Evolutionary conservation across 805 yeast species (phyloP).

Genomic region (Alloascoidea hylecoeti): DNA sequence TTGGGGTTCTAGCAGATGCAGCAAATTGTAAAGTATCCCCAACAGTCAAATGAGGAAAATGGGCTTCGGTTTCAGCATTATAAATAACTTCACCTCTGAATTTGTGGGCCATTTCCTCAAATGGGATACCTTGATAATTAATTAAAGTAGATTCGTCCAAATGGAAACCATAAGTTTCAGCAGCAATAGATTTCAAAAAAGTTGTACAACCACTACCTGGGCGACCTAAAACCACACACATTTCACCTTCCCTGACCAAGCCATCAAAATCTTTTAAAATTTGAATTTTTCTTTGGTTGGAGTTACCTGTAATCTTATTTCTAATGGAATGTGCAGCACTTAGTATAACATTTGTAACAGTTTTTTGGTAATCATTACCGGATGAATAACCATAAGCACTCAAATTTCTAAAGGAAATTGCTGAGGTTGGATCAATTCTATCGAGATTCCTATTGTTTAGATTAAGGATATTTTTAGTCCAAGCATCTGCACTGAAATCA

Average conservation of each 20-base stretch:
- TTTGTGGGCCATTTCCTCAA: slow-evolving; percentile 26
- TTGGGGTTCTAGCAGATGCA: slow-evolving; percentile 40
- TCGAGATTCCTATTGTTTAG: slow-evolving; percentile 42
- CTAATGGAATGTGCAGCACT: slow-evolving; percentile 12
- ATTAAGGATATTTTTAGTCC: slow-evolving; percentile 48
- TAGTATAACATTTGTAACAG: slow-evolving; percentile 29
- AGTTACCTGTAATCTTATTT: slow-evolving; percentile 19
- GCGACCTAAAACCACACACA: slow-evolving; percentile 63
- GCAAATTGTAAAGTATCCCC: slow-evolving; percentile 43
- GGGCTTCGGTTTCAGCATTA: slow-evolving; percentile 49
- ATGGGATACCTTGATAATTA: slow-evolving; percentile 25
- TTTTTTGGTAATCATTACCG: slow-evolving; percentile 54
- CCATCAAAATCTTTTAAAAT: slow-evolving; percentile 38
- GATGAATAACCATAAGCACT: slow-evolving; percentile 51
- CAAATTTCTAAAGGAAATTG: slow-evolving; percentile 43
- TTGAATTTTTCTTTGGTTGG: slow-evolving; percentile 21
- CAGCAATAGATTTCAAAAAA: slow-evolving; percentile 38
- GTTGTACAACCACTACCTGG: slow-evolving; percentile 70
- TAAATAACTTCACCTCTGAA: slow-evolving; percentile 53
- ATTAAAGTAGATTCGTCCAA: slow-evolving; percentile 29
- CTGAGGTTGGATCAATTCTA: slow-evolving; percentile 37
- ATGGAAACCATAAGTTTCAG: slow-evolving; percentile 41
- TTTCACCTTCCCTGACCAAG: slow-evolving; percentile 43
- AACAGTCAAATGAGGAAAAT: slow-evolving; percentile 52
- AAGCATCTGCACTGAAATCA: slow-evolving; percentile 39